Percentiles rank a stretch among this genome's conserved stretches.
Conservation (phyloP, 2,329 filamentous ascomycete species). For the Aspergillus phoenicis region DNA sequence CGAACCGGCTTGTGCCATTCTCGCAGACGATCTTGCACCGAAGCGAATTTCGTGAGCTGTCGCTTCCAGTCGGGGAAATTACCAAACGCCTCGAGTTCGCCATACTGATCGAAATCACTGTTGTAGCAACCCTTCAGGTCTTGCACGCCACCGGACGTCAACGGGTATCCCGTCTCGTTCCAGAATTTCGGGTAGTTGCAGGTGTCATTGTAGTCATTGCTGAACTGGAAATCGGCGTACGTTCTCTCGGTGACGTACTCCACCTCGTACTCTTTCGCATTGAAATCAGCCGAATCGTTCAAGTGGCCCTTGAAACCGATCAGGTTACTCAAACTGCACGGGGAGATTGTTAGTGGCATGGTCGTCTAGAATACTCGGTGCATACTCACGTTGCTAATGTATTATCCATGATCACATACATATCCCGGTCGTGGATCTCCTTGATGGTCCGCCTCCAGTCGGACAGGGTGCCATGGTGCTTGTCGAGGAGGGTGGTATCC, state of each 20-base stretch:
- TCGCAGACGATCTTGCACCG: constrained; percentile 66
- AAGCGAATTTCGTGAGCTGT: constrained; percentile 66
- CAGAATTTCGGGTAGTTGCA: constrained; percentile 64
- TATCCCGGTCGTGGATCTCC: constrained; percentile 60
- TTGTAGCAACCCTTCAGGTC: constrained; percentile 58
- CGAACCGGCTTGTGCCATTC: constrained; percentile 64
- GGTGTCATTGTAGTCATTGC: constrained; percentile 55
- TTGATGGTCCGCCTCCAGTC: constrained; percentile 59
- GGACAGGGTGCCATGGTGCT: constrained; percentile 62
- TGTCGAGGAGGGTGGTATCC: constrained; percentile 64
- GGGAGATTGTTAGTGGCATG: not conserved
- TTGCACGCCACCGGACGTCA: constrained; percentile 49
- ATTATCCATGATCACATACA: constrained; percentile 68
- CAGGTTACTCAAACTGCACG: constrained; percentile 55
- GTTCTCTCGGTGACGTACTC: constrained; percentile 56
- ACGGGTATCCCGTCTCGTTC: constrained; percentile 56
- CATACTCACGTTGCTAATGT: constrained; percentile 58
- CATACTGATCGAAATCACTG: constrained; percentile 66
- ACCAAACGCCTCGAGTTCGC: constrained; percentile 65
- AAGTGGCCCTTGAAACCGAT: constrained; percentile 49
- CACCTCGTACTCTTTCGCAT: constrained; percentile 57
- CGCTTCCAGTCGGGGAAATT: constrained; percentile 64
- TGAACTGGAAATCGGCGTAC: constrained; percentile 60
- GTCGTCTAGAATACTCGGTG: not conserved
- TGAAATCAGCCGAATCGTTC: constrained; percentile 58